Evolutionary conservation across 192 early-diverging fungal genomes (phyloP).

Genomic region (Lobosporangium transversale): DNA sequence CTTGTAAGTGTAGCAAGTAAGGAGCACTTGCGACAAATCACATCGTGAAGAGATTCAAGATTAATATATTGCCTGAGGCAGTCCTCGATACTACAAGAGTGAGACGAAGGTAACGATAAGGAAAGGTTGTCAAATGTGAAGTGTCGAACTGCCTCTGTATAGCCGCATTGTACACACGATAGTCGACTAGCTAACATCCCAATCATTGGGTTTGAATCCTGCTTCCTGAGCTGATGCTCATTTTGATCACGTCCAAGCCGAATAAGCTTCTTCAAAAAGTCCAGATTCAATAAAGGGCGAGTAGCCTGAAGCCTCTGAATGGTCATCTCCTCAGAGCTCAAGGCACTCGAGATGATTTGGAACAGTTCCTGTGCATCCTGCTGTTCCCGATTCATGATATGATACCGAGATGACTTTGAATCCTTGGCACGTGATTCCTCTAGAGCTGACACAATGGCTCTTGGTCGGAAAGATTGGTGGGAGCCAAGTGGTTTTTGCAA

Average conservation of each 20-base stretch:
- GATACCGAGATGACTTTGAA: conserved; percentile 34
- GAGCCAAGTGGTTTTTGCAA: conserved; percentile 48
- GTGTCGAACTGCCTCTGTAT: conserved; percentile 79
- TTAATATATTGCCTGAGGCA: conserved; percentile 64
- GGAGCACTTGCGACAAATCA: conserved; percentile 73
- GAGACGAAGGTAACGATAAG: conserved; percentile 68
- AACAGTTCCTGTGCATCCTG: conserved; percentile 94
- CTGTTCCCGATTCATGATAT: conserved; percentile 75
- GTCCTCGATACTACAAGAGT: conserved; percentile 60
- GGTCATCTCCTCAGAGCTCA: conserved; percentile 69
- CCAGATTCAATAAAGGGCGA: conserved; percentile 25
- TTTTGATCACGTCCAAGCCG: conserved; percentile 1
- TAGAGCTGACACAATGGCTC: conserved; percentile 69
- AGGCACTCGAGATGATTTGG: conserved; percentile 77
- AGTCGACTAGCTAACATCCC: conserved; percentile 80
- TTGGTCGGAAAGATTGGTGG: conserved; percentile 65
- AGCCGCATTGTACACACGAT: conserved; percentile 83
- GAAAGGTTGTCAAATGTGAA: conserved; percentile 86
- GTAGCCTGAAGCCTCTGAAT: conserved; percentile 22
- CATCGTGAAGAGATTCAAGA: conserved; percentile 73
- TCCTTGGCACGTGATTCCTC: conserved; percentile 43
- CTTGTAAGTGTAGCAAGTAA: conserved; percentile 56
- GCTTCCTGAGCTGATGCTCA: conserved; percentile 23
- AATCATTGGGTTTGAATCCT: conserved; percentile 71
- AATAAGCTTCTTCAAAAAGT: conserved; percentile 27